Evolutionary conservation across 306 rosid species (phyloP).

Genomic region (Cercis canadensis): DNA sequence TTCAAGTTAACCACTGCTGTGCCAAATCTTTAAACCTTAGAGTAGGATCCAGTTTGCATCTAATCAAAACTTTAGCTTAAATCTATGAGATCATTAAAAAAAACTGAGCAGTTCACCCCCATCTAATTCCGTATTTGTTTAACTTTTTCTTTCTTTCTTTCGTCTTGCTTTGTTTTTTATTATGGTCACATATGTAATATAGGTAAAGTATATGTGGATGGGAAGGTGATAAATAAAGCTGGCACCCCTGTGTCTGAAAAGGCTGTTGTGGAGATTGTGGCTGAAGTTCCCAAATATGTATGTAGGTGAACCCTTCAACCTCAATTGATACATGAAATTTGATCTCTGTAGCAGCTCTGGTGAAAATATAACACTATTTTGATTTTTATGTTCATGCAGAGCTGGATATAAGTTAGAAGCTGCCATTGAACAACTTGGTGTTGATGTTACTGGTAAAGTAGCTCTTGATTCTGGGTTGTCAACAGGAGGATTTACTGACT

Average conservation of each 20-base stretch:
- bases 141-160: not conserved
- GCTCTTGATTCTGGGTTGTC: slow-evolving; percentile 97
- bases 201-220: slow-evolving; percentile 90
- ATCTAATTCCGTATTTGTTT: not conserved
- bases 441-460: slow-evolving; percentile 79
- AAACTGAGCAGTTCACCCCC: not conserved
- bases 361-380: slow-evolving; percentile 29
- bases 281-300: slow-evolving; percentile 96
- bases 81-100: not conserved
- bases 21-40: too few species aligned
- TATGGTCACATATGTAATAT: slow-evolving; percentile 26
- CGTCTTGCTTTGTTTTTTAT: too few species aligned
- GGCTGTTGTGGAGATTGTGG: slow-evolving; percentile 76
- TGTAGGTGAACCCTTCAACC: slow-evolving; percentile 84
- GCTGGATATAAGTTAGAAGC: slow-evolving; percentile 97
- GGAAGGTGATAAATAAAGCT: slow-evolving; percentile 80
- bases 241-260: slow-evolving; percentile 86
- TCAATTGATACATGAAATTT: slow-evolving; percentile 7
- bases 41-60: not conserved
- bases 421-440: slow-evolving; percentile 77
- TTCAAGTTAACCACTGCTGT: too few species aligned
- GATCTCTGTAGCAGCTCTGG: slow-evolving; percentile 13
- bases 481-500: slow-evolving; percentile 96
- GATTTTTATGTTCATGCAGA: slow-evolving; percentile 46
- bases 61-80: slow-evolving; percentile 5